Base-by-base conservation (phyloP, 345 rosid species). In the Ceriops zippeliana region DNA sequence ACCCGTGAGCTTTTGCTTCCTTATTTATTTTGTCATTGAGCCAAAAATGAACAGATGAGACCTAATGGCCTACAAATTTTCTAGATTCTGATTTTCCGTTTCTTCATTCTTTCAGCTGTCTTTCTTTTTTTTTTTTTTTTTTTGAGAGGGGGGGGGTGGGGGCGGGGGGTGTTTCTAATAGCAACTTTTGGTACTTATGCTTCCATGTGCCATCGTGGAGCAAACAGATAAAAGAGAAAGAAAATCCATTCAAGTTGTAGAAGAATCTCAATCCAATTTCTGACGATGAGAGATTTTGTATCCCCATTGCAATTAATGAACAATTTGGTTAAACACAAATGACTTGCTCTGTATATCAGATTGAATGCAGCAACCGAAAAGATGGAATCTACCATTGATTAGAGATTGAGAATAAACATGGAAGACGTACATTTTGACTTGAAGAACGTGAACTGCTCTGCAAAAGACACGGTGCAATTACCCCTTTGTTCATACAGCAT, bases 1-100 rank as follows among this genome's bases (percentile, higher is more conserved):
- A 58, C 69, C 78, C 83, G 63, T 66, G 22, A 24, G 38, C 49
- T 24, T 38, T 58, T 65, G 67, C 71, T 71, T 6, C 62, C 60
- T 42, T 6, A 0, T 30, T 35, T 61, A 57, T 65, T 68, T 60
- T 35, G 59, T 73, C 70, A 16, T 20, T 31, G 2, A 26, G 5
- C 13, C 8, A 1, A 7, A 63, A 58, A 13, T 42, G 19, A 52
- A 1, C 52, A 31, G 58, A 52, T 31, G 10, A 42, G 30, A 17
- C 61, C 5, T 13, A 1, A 34, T 68, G 66, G 37, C 57, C 24
- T 19, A 4, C 34, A 61, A 27, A 32, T 16, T 47, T 65, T 62
- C 58, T 27, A 11, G 52, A 78, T 73, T 68, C 76, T 59, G 47
- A 24, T 28, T 60, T 75, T 49, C 20, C 17, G 27, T 62, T 1